Percentiles rank a stretch among this genome's conserved stretches.
These are phyloP conservation scores for Firmiana major DNA, from an alignment of 345 rosid species.

Conservation along the genomic window DNA sequence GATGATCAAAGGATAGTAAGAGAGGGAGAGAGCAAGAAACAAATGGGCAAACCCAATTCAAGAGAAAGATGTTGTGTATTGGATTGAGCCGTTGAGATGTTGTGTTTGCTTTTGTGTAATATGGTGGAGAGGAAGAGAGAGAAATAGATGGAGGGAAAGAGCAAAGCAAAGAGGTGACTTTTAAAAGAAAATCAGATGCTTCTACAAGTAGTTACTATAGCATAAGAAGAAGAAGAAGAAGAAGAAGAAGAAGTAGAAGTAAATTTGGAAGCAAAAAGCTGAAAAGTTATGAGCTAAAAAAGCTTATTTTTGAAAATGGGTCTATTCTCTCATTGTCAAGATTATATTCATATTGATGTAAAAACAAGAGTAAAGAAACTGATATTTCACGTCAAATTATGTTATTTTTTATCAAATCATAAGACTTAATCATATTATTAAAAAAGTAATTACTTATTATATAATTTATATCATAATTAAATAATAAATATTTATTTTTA, in stretches of 20 bases:
- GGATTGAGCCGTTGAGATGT: conserved; percentile 9
- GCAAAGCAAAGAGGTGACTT: conserved; percentile 21
- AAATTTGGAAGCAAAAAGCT: conserved; percentile 27
- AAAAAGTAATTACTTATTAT: too few species aligned
- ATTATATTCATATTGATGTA: too few species aligned
- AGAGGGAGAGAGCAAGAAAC: conserved; percentile 22
- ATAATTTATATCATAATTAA: too few species aligned
- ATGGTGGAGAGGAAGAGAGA: conserved; percentile 8
- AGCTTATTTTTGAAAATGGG: not conserved
- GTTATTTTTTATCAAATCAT: too few species aligned
- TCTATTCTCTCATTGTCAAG: not conserved
- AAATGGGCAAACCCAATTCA: conserved; percentile 11
- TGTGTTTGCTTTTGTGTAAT: not conserved
- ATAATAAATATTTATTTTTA: too few species aligned
- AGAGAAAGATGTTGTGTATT: conserved; percentile 7
- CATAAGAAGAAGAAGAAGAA: too few species aligned
- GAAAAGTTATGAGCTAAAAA: conserved; percentile 10
- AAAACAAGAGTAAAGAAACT: too few species aligned
- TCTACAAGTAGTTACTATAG: conserved; percentile 22
- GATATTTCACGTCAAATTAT: too few species aligned
- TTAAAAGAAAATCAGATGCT: conserved; percentile 24
- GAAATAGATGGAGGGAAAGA: conserved; percentile 2
- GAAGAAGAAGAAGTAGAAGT: too few species aligned
- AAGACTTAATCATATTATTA: too few species aligned
- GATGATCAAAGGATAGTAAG: conserved; percentile 22